A percentile compares a stretch with the other conserved stretches of the same genome.
Conservation (phyloP, 169 alveolate genomes). For the Sarcocystis neurona region DNA sequence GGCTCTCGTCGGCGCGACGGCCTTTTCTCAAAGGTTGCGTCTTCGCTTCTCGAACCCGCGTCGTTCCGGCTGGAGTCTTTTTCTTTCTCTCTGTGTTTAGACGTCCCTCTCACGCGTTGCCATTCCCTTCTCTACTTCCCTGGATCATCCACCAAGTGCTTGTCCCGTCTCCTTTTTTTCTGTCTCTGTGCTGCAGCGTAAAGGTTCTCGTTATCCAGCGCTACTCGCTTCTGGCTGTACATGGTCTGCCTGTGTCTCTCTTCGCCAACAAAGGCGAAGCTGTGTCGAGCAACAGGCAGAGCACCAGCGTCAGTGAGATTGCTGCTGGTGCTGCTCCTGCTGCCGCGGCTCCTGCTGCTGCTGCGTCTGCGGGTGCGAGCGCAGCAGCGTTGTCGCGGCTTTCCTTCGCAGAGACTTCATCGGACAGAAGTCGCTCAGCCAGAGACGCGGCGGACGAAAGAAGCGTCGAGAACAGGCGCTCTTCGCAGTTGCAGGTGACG, state of each 20-base stretch:
- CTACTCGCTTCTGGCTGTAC: constrained; percentile 63
- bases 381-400: too few species aligned
- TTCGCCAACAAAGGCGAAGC: too few species aligned
- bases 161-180: neutral
- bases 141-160: neutral
- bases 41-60: too few species aligned
- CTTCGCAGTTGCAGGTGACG: too few species aligned
- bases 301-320: neutral
- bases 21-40: too few species aligned
- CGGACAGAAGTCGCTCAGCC: too few species aligned
- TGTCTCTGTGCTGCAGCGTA: constrained; percentile 37
- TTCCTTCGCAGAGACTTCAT: too few species aligned
- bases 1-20: too few species aligned
- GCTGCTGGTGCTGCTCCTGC: constrained; percentile 30
- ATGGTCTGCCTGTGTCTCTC: neutral
- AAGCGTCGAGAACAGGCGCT: too few species aligned
- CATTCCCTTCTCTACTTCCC: neutral
- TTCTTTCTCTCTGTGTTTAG: neutral
- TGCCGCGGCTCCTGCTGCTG: neutral
- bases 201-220: constrained; percentile 67
- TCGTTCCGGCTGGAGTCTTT: too few species aligned
- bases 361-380: neutral
- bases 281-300: neutral
- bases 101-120: neutral
- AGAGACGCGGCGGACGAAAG: too few species aligned